phyloP scores from a whole-genome alignment of 2,329 filamentous ascomycete species.

The Lecanosticta acicola region DNA sequence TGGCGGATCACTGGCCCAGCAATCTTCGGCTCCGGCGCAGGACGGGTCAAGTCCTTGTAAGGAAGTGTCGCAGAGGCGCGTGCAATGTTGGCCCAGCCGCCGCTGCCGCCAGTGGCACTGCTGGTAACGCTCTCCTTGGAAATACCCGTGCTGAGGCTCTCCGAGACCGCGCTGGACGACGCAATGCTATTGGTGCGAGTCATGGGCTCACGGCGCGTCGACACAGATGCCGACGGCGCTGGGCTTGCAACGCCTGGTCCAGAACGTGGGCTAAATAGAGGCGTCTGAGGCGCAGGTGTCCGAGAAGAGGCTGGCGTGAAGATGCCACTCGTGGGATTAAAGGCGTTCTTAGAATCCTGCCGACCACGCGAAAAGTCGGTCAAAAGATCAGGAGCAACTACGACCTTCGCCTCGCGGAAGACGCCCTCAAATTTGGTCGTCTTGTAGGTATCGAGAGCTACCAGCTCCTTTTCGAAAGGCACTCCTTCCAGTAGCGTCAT shows the following conservation, averaged over 20 bases:
- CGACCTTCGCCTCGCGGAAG: conserved; percentile 52
- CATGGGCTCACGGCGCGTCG: conserved; percentile 7
- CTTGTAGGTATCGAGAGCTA: conserved; percentile 44
- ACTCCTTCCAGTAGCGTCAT: conserved; percentile 54
- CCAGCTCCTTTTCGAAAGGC: conserved; percentile 51
- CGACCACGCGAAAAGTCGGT: conserved; percentile 15
- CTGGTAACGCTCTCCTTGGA: conserved; percentile 1
- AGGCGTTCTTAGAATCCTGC: conserved; percentile 27
- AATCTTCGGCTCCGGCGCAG: conserved; percentile 6
- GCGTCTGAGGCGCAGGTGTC: conserved; percentile 14
- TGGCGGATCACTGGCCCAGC: conserved; percentile 41
- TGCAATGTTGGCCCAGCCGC: conserved; percentile 20
- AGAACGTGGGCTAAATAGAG: conserved; percentile 10
- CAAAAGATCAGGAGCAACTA: conserved; percentile 21
- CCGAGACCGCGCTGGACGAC: conserved; percentile 18
- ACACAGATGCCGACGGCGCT: conserved; percentile 2
- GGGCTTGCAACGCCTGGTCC: conserved; percentile 5
- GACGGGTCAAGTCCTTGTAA: conserved; percentile 15
- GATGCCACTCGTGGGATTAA: conserved; percentile 26
- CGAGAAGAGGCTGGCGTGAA: conserved; percentile 24
- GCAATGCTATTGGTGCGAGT: conserved; percentile 19
- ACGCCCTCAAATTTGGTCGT: conserved; percentile 47
- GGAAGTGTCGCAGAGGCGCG: conserved; percentile 14
- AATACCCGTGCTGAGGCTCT: conserved; percentile 1
- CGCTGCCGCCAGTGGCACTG: conserved; percentile 5